Evolutionary conservation across 208 protist genomes (phyloP), one percentile per base, ranked within the genome.

Genomic region (Naegleria gruberi): DNA sequence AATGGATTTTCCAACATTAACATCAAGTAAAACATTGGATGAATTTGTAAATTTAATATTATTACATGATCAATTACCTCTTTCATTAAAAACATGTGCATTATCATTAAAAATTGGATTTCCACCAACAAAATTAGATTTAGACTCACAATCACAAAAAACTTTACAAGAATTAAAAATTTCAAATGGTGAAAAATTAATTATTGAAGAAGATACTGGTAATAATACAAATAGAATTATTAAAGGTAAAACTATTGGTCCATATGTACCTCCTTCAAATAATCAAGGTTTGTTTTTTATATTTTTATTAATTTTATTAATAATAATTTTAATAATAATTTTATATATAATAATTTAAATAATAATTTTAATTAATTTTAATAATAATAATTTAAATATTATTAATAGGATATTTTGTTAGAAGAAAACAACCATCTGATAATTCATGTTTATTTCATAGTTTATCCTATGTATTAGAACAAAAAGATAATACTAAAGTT

Each of bases 361-460:
- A 65, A 65, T n/a, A n/a, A n/a, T 51, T 12, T 12, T 51, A 4
- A 51, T 51, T 51, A 51, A 51, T 51, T 51, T 51, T 51, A 17
- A 17, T 51, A 17, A 51, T 51, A 17, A 4, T 17, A 12, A 10
- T 83, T 4, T 12, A 5, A 55, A 55, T 55, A 23, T 65, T 65
- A 30, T 30, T 1, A 65, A 92, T 89, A 43, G 94, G 94, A 34
- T 94, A 96, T 92, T 97, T 98, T 91, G 95, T 93, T 0, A 95
- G 96, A 34, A 96, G 97, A 23, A 90, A 93, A 34, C 97, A 97
- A 77, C 95, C 96, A 1, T 93, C 94, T n/a, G 97, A 98, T 91
- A 98, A 98, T 91, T 97, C 95, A 26, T 98, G 97, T 90, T 92
- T 98, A 5, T 98, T 98, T 90, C 96, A 98, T 91, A 94, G 96